Percentiles rank a stretch among this genome's conserved stretches.
Evolutionary conservation across 768 basidiomycete genomes (phyloP).

Genomic region (Amanita rimosa): DNA sequence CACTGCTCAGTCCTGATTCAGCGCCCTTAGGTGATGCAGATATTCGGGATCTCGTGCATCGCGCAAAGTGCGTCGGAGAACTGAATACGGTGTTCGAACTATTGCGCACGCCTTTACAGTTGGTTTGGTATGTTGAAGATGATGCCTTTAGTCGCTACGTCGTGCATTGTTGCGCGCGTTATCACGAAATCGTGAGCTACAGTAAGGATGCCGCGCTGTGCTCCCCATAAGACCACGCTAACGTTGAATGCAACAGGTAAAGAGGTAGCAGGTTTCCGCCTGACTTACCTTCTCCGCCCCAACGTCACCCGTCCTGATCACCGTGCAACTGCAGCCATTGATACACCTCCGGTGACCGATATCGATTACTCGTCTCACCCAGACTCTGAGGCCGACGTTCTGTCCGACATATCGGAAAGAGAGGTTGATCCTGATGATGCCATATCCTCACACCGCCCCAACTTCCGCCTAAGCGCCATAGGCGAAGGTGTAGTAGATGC

Average conservation of each 20-base stretch:
- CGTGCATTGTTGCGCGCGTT: constrained; percentile 74
- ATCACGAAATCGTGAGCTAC: constrained; percentile 71
- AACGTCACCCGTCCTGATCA: constrained; percentile 55
- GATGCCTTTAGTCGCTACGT: constrained; percentile 73
- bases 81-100: constrained; percentile 53
- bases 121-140: constrained; percentile 63
- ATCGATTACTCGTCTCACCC: constrained; percentile 41
- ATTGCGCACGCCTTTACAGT: constrained; percentile 47
- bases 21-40: constrained; percentile 5
- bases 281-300: constrained; percentile 75
- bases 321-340: constrained; percentile 28
- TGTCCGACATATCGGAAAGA: constrained; percentile 25
- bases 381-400: constrained; percentile 36
- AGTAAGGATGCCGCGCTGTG: constrained; percentile 35
- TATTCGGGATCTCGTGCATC: constrained; percentile 12
- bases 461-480: background rate
- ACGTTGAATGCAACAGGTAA: constrained; percentile 30
- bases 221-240: background rate
- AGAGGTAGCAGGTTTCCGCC: constrained; percentile 42
- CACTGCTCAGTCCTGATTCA: constrained; percentile 40
- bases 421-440: constrained; percentile 21
- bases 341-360: constrained; percentile 70
- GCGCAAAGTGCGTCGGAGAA: constrained; percentile 38
- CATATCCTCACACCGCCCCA: background rate
- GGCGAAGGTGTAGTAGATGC: background rate